Evolutionary conservation across 306 rosid species (phyloP).

Genomic region (Astragalus membranaceus): DNA sequence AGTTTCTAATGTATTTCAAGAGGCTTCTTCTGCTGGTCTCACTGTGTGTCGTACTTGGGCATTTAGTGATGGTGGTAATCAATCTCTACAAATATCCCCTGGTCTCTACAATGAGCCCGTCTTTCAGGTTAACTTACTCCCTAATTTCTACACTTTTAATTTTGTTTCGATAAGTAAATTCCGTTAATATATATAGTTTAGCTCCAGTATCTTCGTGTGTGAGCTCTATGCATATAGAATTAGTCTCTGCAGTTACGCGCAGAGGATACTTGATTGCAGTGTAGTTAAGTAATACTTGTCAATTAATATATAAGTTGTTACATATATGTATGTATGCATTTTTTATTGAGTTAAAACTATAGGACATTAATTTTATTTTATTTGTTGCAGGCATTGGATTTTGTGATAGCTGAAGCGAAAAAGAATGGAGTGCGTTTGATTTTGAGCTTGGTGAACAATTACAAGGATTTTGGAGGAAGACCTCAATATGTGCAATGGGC

Average conservation of each 20-base stretch:
- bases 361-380: background rate
- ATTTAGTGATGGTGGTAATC: slow-evolving; percentile 45
- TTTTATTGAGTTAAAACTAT: too few species aligned
- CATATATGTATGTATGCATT: too few species aligned
- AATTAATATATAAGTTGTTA: too few species aligned
- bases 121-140: slow-evolving; percentile 29
- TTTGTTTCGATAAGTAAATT: too few species aligned
- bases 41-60: slow-evolving; percentile 56
- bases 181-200: too few species aligned
- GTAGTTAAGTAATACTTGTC: too few species aligned
- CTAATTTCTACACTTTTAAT: background rate
- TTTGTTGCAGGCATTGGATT: slow-evolving; percentile 39
- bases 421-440: slow-evolving; percentile 31
- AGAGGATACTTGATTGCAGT: too few species aligned
- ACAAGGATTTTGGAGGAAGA: slow-evolving; percentile 49
- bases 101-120: slow-evolving; percentile 40
- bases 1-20: slow-evolving; percentile 39
- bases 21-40: slow-evolving; percentile 43
- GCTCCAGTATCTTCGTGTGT: too few species aligned
- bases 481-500: slow-evolving; percentile 60
- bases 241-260: too few species aligned
- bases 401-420: slow-evolving; percentile 51
- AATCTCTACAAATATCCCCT: slow-evolving; percentile 39
- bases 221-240: too few species aligned
- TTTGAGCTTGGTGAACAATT: slow-evolving; percentile 47